A percentile compares a stretch with the other conserved stretches of the same genome.
Evolutionary conservation across 2,329 filamentous ascomycete species (phyloP).

Genomic region (Penicillium sp.): DNA sequence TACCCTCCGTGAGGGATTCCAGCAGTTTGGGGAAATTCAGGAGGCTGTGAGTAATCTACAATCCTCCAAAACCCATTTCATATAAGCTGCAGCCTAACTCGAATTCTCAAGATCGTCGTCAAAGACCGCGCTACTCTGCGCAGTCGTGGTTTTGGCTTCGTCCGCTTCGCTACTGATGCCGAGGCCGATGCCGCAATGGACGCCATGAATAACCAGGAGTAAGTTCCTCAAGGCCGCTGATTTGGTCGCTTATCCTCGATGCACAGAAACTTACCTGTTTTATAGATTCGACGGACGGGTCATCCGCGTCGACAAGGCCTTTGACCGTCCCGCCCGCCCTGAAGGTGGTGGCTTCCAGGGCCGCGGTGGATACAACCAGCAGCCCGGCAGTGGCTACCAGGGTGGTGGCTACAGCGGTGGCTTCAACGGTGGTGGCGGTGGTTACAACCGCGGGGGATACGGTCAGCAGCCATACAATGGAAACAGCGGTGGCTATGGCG

Average conservation of each 20-base stretch:
- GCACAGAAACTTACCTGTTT: conserved; percentile 13
- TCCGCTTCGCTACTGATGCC: conserved; percentile 62
- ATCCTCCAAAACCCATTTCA: conserved; percentile 6
- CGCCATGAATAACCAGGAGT: conserved; percentile 60
- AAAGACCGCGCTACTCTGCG: conserved; percentile 96
- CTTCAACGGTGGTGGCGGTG: conserved; percentile 14
- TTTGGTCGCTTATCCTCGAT: not conserved
- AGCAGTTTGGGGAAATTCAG: conserved; percentile 83
- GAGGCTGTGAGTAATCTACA: conserved; percentile 71
- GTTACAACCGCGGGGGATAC: conserved; percentile 26
- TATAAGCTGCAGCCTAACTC: conserved; percentile 14
- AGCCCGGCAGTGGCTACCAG: conserved; percentile 32
- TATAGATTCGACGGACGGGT: conserved; percentile 83
- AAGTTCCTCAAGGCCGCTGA: conserved; percentile 35
- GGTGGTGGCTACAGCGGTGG: conserved; percentile 39
- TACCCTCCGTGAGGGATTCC: conserved; percentile 83
- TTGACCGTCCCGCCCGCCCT: conserved; percentile 64
- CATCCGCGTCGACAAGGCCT: conserved; percentile 94
- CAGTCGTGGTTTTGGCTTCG: conserved; percentile 96
- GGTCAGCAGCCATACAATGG: conserved; percentile 23
- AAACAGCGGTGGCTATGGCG: conserved; percentile 17
- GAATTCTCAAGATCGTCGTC: conserved; percentile 70
- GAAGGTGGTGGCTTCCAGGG: conserved; percentile 46
- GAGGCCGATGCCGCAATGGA: conserved; percentile 43
- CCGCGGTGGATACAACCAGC: conserved; percentile 44